phyloP scores from a whole-genome alignment of 768 basidiomycete genomes.

The Hypholoma sublateritium region DNA sequence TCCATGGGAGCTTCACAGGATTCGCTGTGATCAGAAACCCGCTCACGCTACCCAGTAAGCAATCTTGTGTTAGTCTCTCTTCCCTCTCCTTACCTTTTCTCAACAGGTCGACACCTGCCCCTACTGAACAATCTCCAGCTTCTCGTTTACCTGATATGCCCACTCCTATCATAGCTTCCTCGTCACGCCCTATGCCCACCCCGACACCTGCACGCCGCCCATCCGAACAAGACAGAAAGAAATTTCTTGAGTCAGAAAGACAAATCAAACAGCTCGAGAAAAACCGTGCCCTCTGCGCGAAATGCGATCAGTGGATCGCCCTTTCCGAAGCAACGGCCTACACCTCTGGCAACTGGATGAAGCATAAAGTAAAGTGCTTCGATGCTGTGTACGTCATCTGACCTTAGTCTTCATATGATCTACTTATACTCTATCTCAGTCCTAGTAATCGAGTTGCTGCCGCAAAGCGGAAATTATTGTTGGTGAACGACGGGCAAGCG shows the following conservation, averaged over 20 bases:
- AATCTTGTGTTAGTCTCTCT: not conserved
- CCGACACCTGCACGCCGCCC: slow-evolving; percentile 26
- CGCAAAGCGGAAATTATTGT: slow-evolving; percentile 57
- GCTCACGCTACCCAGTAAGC: slow-evolving; percentile 21
- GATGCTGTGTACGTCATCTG: slow-evolving; percentile 37
- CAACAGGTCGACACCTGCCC: slow-evolving; percentile 23
- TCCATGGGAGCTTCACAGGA: slow-evolving; percentile 62
- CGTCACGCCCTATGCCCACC: slow-evolving; percentile 19
- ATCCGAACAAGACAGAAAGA: slow-evolving; percentile 45
- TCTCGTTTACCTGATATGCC: slow-evolving; percentile 10
- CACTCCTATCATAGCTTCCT: slow-evolving; percentile 7
- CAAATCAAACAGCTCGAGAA: slow-evolving; percentile 48
- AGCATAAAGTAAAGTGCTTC: slow-evolving; percentile 49
- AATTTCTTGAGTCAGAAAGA: slow-evolving; percentile 53
- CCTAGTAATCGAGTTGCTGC: slow-evolving; percentile 61
- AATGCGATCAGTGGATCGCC: slow-evolving; percentile 64
- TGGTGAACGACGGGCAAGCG: slow-evolving; percentile 67
- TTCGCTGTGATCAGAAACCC: slow-evolving; percentile 47
- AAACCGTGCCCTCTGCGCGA: slow-evolving; percentile 54
- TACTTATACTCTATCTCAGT: slow-evolving; percentile 24
- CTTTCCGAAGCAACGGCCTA: slow-evolving; percentile 45
- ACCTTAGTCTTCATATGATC: not conserved
- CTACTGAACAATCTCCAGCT: slow-evolving; percentile 1
- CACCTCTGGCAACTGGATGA: slow-evolving; percentile 49
- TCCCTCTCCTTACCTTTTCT: slow-evolving; percentile 4